A percentile compares a stretch with the other conserved stretches of the same genome.
phyloP scores from a whole-genome alignment of 441 rosid species.

The Jatropha podagrica region DNA sequence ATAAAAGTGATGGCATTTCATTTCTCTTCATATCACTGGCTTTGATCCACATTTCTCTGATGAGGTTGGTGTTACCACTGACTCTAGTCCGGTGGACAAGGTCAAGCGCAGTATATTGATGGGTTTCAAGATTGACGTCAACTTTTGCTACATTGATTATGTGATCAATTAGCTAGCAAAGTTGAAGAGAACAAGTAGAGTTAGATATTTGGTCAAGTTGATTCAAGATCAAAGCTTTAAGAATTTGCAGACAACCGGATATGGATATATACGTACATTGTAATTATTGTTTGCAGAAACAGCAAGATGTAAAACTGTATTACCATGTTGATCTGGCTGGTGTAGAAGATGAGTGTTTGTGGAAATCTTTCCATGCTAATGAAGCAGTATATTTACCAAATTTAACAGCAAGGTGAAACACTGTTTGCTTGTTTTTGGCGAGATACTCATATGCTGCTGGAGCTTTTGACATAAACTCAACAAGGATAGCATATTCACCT shows the following conservation, averaged over 20 bases:
- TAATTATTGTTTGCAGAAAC: slow-evolving; percentile 16
- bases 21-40: background rate
- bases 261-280: slow-evolving; percentile 15
- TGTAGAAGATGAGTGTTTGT: slow-evolving; percentile 17
- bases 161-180: slow-evolving; percentile 24
- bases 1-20: background rate
- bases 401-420: slow-evolving; percentile 32
- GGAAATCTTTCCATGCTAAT: slow-evolving; percentile 20
- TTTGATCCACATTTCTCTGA: slow-evolving; percentile 12
- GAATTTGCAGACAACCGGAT: too few relatives aligned
- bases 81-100: slow-evolving; percentile 17
- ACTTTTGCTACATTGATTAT: slow-evolving; percentile 11
- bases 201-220: background rate
- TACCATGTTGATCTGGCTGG: slow-evolving; percentile 28
- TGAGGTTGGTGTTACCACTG: background rate
- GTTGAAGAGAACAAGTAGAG: background rate
- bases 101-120: slow-evolving; percentile 24
- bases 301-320: slow-evolving; percentile 37
- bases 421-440: slow-evolving; percentile 20
- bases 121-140: slow-evolving; percentile 17
- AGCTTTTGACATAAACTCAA: slow-evolving; percentile 22
- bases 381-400: slow-evolving; percentile 12
- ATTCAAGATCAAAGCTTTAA: too few relatives aligned
- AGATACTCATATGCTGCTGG: slow-evolving; percentile 20
- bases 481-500: slow-evolving; percentile 20